Base-by-base conservation (phyloP, 163 green algal species). In the Coccomyxa subellipsoidea region DNA sequence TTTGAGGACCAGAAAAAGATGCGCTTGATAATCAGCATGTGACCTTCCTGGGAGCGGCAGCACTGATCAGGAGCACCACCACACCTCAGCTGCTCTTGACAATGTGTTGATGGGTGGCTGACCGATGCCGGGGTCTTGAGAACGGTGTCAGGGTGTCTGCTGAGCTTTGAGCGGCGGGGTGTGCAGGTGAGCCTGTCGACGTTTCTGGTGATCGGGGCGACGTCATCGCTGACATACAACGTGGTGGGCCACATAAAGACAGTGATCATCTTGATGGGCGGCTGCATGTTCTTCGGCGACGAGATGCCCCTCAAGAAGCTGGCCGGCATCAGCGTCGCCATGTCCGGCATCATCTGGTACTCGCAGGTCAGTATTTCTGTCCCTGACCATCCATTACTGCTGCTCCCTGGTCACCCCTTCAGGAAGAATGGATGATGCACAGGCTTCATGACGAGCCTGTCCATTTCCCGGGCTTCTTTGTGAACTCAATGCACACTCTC, bases 211-310 rank as follows among this genome's bases (percentile, higher is more conserved):
- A 97, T 97, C 69, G 94, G 93, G n/a, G 90, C 93, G 37, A 97
- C 94, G 34, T 91, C 81, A 84, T 93, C 85, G 81, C 85, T 97
- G 39, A 97, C 94, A 0, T 97, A 97, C 90, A 97, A 97, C 79
- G 91, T 97, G 54, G 93, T 97, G 39, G 92, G 94, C 0, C 94
- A 97, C 84, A 77, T 97, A 32, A 97, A 97, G 86, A 97, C 94
- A 0, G 89, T 97, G 37, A 93, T 96, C 80, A 97, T 97, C 78
- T 79, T 97, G 0, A 86, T 85, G 12, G 94, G 94, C 21, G 95
- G 95, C 37, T 91, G 90, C 71, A 29, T 97, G 9, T 93, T 98
- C 39, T 98, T 98, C 86, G 93, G 93, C 0, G 95, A 98, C 79
- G 80, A 85, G n/a, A 98, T 98, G 93, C 88, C 91, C 4, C 32